Evolutionary conservation across 2,329 filamentous ascomycete genomes (phyloP).

Genomic region (Nothopassalora personata): DNA sequence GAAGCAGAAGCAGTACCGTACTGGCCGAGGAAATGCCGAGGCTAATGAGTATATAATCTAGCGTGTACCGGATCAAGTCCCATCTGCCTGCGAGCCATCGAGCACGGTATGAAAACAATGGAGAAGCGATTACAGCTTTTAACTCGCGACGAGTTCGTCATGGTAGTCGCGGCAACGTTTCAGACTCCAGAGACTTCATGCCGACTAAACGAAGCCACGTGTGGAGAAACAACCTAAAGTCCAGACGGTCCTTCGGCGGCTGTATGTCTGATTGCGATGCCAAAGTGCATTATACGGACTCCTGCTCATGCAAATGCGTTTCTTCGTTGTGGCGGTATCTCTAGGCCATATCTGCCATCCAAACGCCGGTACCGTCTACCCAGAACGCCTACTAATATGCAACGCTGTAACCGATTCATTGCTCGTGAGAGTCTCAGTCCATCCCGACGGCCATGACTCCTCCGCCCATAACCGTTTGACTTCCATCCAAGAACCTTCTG

Average conservation of each 20-base stretch:
- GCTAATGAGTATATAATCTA: no score
- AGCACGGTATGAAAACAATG: no score
- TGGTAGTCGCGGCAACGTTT: not conserved
- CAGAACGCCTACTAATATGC: slow-evolving; percentile 4
- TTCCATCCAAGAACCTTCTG: slow-evolving; percentile 30
- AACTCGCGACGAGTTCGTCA: not conserved
- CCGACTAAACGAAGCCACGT: not conserved
- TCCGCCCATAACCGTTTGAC: slow-evolving; percentile 26
- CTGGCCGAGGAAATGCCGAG: no score
- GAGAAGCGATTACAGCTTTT: no score
- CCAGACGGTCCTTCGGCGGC: not conserved
- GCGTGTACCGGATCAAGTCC: no score
- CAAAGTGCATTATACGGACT: not conserved
- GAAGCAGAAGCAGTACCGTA: no score
- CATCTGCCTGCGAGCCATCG: no score
- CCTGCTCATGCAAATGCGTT: not conserved
- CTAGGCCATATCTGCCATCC: not conserved
- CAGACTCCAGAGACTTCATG: not conserved
- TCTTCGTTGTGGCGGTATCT: not conserved
- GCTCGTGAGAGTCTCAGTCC: slow-evolving; percentile 11
- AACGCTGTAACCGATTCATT: not conserved
- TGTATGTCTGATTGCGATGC: not conserved
- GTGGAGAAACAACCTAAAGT: not conserved
- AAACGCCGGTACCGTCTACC: slow-evolving; percentile 1
- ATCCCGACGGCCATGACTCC: slow-evolving; percentile 29